Evolutionary conservation across 2,329 filamentous ascomycete species (phyloP), one percentile per base, ranked within the genome.

Genomic region (Colletotrichum sublineola): DNA sequence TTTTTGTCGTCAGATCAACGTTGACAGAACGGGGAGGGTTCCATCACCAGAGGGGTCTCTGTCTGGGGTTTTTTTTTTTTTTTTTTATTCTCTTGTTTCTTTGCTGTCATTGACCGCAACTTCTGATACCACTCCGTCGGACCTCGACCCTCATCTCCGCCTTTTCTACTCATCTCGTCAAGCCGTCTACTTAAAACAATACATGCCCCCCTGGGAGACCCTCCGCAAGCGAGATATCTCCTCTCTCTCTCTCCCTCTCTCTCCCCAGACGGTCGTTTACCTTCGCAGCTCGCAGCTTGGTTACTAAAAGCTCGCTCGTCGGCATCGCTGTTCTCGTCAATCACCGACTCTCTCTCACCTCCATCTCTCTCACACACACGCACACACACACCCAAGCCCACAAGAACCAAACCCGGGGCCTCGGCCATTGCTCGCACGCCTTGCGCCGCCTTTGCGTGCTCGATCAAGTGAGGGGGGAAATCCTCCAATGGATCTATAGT

Each of bases 1-100:
- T 18, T 40, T 46, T 63, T 69, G 65, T 72, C 69, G 69, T 69
- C 66, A 64, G 69, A 72, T 72, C 66, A 72, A 72, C 69, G 31
- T 44, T 44, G 38, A 48, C 29, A 24, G 64, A 69, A 63, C 52
- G 40, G 33, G 42, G 42, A 40, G 66, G 38, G 24, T 24, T 58
- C 66, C 60, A 52, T 64, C 58, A 55, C 46, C 60, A 31, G 58
- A 44, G 66, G 65, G 44, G 20, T 44, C 18, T n/a, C 14, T 36
- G 57, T 65, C 44, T 15, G 24, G 42, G 63, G n/a, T n/a, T n/a
- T 64, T 33, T 63, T 48, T 72, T 63, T 31, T 36, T 14, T 33
- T 42, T 44, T 33, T 40, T 33, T 40, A 44, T 29, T 33, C 38
- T 40, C 9, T 11, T 44, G 4, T 20, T 3, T 24, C 8, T 24